These are phyloP conservation scores for Vinca minor DNA, from an alignment of 257 asterid genomes.

Conservation along the genomic window DNA sequence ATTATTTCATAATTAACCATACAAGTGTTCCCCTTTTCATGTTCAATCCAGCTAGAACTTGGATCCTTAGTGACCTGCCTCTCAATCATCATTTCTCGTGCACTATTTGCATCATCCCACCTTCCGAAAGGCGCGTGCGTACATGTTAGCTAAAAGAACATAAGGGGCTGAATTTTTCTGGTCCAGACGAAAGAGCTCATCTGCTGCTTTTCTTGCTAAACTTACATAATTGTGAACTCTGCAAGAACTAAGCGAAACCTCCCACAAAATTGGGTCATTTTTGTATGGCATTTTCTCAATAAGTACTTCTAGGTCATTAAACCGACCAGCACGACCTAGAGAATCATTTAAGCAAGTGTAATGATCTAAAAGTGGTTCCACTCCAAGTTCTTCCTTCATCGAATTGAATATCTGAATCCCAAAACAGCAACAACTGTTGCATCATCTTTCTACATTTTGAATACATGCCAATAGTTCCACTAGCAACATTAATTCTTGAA, in stretches of 20 bases:
- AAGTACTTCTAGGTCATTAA: conserved; percentile 45
- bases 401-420: conserved; percentile 36
- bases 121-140: conserved; percentile 54
- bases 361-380: conserved; percentile 51
- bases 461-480: conserved; percentile 65
- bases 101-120: conserved; percentile 61
- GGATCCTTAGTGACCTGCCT: conserved; percentile 43
- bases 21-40: neutral
- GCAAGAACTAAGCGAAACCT: conserved; percentile 57
- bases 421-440: conserved; percentile 53
- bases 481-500: no score
- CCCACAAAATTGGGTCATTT: conserved; percentile 59
- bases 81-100: conserved; percentile 38
- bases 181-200: conserved; percentile 49
- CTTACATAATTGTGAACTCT: conserved; percentile 45
- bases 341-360: conserved; percentile 64
- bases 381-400: conserved; percentile 38
- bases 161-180: conserved; percentile 38
- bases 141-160: conserved; percentile 54
- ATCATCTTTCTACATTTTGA: conserved; percentile 45
- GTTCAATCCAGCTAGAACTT: conserved; percentile 58
- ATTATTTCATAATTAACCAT: neutral
- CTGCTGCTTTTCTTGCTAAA: conserved; percentile 58
- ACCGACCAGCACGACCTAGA: conserved; percentile 62
- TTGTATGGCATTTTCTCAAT: conserved; percentile 45